These are phyloP conservation scores for Boeremia lycopersici DNA, from an alignment of 2,329 filamentous ascomycete genomes.

Conservation along the genomic window DNA sequence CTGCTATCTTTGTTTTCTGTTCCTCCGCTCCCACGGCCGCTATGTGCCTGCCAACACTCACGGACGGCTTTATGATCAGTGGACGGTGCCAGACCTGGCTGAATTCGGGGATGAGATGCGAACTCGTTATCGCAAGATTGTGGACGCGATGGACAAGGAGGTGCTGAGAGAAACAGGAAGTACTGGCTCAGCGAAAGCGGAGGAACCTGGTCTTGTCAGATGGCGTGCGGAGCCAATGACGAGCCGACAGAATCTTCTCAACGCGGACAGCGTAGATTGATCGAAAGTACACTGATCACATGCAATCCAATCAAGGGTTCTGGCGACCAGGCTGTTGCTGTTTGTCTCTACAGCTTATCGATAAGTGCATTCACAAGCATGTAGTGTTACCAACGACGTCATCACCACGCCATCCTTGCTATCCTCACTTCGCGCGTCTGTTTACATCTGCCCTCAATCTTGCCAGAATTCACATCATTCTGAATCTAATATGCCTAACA, in stretches of 20 bases:
- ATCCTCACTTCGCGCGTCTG: too few species aligned
- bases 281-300: background rate
- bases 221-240: slow-evolving; percentile 18
- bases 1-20: slow-evolving; percentile 12
- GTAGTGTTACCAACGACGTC: slow-evolving; percentile 13
- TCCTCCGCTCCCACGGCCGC: slow-evolving; percentile 4
- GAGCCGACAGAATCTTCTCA: slow-evolving; percentile 8
- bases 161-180: background rate
- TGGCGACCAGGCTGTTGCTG: background rate
- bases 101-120: background rate
- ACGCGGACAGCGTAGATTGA: background rate
- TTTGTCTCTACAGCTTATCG: background rate
- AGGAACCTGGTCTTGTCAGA: background rate
- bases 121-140: slow-evolving; percentile 1
- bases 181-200: background rate
- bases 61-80: slow-evolving; percentile 13
- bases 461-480: background rate
- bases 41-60: slow-evolving; percentile 13
- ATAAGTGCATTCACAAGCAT: slow-evolving; percentile 6
- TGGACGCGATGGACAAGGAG: slow-evolving; percentile 3
- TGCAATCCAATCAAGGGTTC: too few species aligned
- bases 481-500: slow-evolving; percentile 41
- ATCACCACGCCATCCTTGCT: background rate
- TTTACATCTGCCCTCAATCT: background rate
- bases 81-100: slow-evolving; percentile 9